Evolutionary conservation across 2,329 filamentous ascomycete species (phyloP).

Genomic region (Erysiphe pisi): DNA sequence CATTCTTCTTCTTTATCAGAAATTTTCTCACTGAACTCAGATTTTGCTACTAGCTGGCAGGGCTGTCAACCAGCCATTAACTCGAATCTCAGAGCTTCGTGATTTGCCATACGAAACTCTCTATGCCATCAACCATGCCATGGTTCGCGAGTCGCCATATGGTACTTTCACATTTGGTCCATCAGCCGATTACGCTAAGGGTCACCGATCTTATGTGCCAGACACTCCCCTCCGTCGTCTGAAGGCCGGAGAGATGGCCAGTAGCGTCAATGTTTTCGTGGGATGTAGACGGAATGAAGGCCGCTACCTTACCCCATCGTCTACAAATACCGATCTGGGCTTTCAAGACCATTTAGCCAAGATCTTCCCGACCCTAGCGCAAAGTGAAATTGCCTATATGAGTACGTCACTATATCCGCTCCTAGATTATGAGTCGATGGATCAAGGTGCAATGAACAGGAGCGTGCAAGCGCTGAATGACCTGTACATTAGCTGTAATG

Average conservation of each 20-base stretch:
- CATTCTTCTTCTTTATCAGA: slow-evolving; percentile 31
- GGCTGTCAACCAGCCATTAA: neutral
- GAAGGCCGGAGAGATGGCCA: neutral
- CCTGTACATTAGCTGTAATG: neutral
- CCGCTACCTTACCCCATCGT: neutral
- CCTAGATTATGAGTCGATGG: neutral
- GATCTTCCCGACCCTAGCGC: neutral
- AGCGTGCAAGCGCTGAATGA: neutral
- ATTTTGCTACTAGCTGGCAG: too few relatives aligned
- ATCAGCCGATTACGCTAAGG: neutral
- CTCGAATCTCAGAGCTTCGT: neutral
- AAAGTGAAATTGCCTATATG: neutral
- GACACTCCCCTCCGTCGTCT: slow-evolving; percentile 19
- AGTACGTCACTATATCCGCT: neutral
- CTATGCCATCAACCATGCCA: slow-evolving; percentile 8
- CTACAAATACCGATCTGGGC: neutral
- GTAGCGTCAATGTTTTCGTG: slow-evolving; percentile 13
- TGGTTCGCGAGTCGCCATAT: neutral
- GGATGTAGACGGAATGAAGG: slow-evolving; percentile 24
- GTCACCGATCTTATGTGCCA: slow-evolving; percentile 8
- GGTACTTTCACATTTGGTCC: slow-evolving; percentile 24
- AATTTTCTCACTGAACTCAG: neutral
- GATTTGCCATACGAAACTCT: neutral
- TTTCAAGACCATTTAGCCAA: neutral
- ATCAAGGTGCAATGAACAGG: neutral